Percentiles rank a stretch among this genome's conserved stretches.
Conservation (phyloP, 1,139 yeast genomes). For the Candida sp. region DNA sequence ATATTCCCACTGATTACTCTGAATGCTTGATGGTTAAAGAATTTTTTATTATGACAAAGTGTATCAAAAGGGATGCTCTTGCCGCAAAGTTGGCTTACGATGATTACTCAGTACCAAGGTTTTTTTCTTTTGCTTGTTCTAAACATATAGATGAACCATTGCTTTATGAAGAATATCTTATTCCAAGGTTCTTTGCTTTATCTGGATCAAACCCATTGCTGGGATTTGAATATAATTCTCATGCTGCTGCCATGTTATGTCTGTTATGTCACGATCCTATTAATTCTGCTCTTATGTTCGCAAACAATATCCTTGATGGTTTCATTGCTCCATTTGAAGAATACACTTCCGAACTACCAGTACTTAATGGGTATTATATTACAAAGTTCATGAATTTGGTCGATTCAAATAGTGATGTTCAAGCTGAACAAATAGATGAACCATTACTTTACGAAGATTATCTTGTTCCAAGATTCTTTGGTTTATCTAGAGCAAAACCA, state of each 20-base stretch:
- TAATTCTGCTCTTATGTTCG: background rate
- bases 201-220: background rate
- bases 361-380: background rate
- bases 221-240: background rate
- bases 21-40: background rate
- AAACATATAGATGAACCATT: background rate
- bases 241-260: background rate
- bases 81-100: background rate
- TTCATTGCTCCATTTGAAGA: background rate
- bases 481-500: background rate
- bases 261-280: background rate
- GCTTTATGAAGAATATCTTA: background rate
- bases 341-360: background rate
- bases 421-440: background rate
- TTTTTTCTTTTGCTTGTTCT: background rate
- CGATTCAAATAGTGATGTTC: background rate
- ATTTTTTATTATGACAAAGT: background rate
- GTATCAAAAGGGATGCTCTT: background rate
- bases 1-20: background rate
- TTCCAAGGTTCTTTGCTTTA: background rate
- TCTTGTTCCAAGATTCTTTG: background rate
- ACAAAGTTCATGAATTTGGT: background rate
- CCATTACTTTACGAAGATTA: background rate
- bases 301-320: background rate
- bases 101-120: background rate